These are phyloP conservation scores for Medicago arabica DNA, from an alignment of 306 rosid species.

Conservation along the genomic window DNA sequence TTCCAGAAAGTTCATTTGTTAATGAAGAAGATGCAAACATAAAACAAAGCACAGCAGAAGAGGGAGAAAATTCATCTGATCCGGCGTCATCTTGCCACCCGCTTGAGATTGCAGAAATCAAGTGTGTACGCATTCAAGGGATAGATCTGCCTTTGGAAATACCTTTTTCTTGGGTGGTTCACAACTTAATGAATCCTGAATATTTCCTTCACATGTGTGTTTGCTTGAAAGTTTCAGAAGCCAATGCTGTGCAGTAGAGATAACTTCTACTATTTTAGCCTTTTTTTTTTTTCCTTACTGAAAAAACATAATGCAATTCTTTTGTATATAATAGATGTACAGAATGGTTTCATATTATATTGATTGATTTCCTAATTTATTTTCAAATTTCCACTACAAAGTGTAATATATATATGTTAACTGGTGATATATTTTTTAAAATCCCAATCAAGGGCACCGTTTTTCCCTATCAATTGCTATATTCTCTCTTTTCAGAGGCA, in stretches of 20 bases:
- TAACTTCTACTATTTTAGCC: conserved; percentile 9
- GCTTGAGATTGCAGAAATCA: conserved; percentile 59
- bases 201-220: conserved; percentile 86
- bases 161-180: conserved; percentile 94
- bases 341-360: conserved; percentile 35
- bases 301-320: conserved; percentile 45
- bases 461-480: neutral
- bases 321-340: conserved; percentile 60
- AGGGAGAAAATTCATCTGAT: conserved; percentile 52
- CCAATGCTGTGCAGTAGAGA: conserved; percentile 41
- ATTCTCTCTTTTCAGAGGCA: too few species aligned
- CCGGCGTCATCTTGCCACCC: conserved; percentile 34
- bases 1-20: conserved; percentile 42
- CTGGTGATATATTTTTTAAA: neutral
- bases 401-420: conserved; percentile 7
- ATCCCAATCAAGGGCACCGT: too few species aligned
- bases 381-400: conserved; percentile 34
- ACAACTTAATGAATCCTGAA: conserved; percentile 82
- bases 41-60: conserved; percentile 45
- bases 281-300: neutral
- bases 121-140: conserved; percentile 91
- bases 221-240: conserved; percentile 65
- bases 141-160: conserved; percentile 83
- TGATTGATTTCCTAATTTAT: conserved; percentile 46
- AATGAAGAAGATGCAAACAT: conserved; percentile 44